Conservation (phyloP, 371 early-diverging fungal genomes). For the Entomophthora muscae region DNA sequence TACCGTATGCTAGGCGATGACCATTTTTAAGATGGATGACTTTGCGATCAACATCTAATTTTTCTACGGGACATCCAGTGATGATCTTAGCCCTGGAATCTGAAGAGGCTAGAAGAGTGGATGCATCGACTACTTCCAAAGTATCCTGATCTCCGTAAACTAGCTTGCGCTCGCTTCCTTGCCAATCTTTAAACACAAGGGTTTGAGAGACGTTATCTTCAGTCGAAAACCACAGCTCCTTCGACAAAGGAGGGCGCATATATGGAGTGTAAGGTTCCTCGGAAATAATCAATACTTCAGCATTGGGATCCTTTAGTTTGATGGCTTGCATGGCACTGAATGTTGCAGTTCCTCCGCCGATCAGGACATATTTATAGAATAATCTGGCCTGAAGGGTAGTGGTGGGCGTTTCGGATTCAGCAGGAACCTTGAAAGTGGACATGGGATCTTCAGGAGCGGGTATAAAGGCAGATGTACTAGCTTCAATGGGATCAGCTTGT, state of each 20-base stretch:
- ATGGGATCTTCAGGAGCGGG: no score
- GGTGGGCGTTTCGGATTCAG: no score
- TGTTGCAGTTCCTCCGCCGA: constrained; percentile 49
- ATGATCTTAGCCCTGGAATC: constrained; percentile 28
- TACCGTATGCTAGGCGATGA: constrained; percentile 37
- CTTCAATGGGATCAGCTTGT: no score
- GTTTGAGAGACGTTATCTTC: constrained; percentile 23
- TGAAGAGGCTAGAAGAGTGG: constrained; percentile 14
- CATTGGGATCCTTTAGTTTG: constrained; percentile 39
- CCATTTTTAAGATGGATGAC: constrained; percentile 36
- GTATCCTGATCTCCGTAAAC: constrained; percentile 14
- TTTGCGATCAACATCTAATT: constrained; percentile 40
- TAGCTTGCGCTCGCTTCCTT: constrained; percentile 39
- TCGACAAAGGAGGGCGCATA: constrained; percentile 50
- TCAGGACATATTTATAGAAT: constrained; percentile 23
- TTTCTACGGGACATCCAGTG: constrained; percentile 23
- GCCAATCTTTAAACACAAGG: constrained; percentile 50
- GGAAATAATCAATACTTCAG: constrained; percentile 44
- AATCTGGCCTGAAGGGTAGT: background rate
- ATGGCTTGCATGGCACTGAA: constrained; percentile 50
- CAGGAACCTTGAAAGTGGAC: no score
- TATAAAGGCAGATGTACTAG: no score
- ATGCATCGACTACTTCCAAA: constrained; percentile 13
- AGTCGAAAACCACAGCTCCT: constrained; percentile 57
- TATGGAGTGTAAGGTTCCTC: constrained; percentile 44